Evolutionary conservation across 345 rosid species (phyloP), one percentile per base, ranked within the genome.

Genomic region (Kernera saxatilis): DNA sequence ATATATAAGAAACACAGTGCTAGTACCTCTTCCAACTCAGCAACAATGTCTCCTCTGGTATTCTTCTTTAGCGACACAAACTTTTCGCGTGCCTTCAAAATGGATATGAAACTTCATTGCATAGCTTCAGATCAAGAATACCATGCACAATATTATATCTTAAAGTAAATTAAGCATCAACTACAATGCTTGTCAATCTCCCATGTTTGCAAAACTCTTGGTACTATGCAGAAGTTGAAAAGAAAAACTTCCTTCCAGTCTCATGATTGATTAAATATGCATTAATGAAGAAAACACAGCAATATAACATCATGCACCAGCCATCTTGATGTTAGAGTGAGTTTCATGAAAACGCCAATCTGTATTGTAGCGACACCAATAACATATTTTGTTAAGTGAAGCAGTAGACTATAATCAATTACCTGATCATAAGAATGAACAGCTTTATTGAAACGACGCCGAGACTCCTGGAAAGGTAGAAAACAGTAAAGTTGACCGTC

Each of bases 21-120:
- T 50, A 18, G 35, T 84, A 89, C 98, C 96, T 89, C 96, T 83
- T 92, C 98, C 54, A 89, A 77, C 73, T 83, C 93, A 15, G 88
- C 88, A 82, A 92, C 79, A 74, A 89, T 73, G 53, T 89, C 96
- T 49, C 76, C 89, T 51, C 81, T 80, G 26, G 94, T 78, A 79
- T 76, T 92, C 84, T 85, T 92, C 82, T 87, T 92, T 78, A 89
- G 82, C 23, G 98, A 87, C 18, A 86, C 90, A 85, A 82, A 87
- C 77, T 86, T 92, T 64, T 92, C 96, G 4, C 96, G 93, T 41
- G 98, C 92, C 96, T 92, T 80, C 45, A 70, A 79, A 56, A 77
- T 23, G 57, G 18, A 53, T 8, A 58, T 58, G 69, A 26, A 59
- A 46, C 23, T 29, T 19, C 26, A 62, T 23, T 48, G 51, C 40